Percentiles rank a stretch among this genome's conserved stretches.
These are phyloP conservation scores for Hypoxylon crocopeplum DNA, from an alignment of 495 filamentous ascomycete genomes.

Conservation along the genomic window DNA sequence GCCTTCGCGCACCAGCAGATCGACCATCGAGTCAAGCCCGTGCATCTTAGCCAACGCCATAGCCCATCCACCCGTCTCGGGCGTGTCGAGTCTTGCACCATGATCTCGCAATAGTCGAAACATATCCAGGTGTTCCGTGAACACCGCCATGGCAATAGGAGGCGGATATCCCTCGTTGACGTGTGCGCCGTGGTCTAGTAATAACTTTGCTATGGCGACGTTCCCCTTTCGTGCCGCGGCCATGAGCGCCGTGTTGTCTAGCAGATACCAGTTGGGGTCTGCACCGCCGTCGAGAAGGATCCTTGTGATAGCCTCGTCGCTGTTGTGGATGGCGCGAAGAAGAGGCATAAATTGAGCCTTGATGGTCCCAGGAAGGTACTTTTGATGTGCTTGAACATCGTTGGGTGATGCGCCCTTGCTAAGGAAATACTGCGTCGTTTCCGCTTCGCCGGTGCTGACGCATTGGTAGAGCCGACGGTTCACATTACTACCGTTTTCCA, in stretches of 20 bases:
- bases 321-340: no score
- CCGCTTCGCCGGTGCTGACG: neutral
- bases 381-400: no score
- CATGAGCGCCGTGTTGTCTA: conserved; percentile 4
- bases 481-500: no score
- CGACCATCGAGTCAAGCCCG: conserved; percentile 25
- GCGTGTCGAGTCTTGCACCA: conserved; percentile 24
- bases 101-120: conserved; percentile 13
- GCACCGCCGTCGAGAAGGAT: conserved; percentile 13
- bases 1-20: conserved; percentile 24
- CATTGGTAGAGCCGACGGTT: no score
- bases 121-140: conserved; percentile 9
- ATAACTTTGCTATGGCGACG: neutral
- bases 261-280: neutral
- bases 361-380: no score
- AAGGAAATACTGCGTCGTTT: conserved; percentile 1
- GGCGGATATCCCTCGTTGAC: conserved; percentile 13
- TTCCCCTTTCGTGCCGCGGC: neutral
- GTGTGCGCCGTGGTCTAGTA: conserved; percentile 9
- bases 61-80: conserved; percentile 31
- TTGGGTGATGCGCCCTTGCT: neutral
- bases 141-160: conserved; percentile 11
- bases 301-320: neutral
- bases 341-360: no score
- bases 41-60: conserved; percentile 19